Conservation (phyloP, 495 filamentous ascomycete species). For the Tuber aestivum region DNA sequence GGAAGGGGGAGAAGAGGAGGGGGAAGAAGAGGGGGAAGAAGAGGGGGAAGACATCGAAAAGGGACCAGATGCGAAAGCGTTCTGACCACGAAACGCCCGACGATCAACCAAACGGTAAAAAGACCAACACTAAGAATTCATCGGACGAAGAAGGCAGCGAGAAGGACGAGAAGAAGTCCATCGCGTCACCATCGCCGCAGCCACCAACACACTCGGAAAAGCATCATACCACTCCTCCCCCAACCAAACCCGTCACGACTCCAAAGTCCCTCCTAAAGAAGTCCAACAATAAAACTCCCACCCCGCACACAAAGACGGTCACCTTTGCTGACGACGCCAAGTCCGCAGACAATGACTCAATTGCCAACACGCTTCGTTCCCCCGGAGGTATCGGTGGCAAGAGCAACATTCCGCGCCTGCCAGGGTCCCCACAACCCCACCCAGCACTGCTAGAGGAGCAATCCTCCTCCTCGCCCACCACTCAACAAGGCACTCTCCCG, state of each 20-base stretch:
- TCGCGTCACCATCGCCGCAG: neutral
- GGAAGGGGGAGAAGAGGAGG: slow-evolving; percentile 3
- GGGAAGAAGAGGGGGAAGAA: neutral
- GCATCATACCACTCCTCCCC: neutral
- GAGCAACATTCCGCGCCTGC: neutral
- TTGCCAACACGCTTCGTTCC: slow-evolving; percentile 16
- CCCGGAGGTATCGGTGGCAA: neutral
- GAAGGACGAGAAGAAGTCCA: slow-evolving; percentile 2
- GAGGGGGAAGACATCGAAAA: slow-evolving; percentile 7
- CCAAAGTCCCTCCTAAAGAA: slow-evolving; percentile 12
- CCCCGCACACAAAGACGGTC: slow-evolving; percentile 34
- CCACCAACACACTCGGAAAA: neutral
- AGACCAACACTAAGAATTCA: neutral
- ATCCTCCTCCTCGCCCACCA: slow-evolving; percentile 31
- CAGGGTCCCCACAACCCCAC: neutral
- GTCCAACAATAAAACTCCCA: neutral
- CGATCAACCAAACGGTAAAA: neutral
- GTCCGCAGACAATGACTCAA: slow-evolving; percentile 24
- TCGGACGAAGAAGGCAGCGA: neutral
- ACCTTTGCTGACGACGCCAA: slow-evolving; percentile 38
- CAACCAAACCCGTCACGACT: slow-evolving; percentile 4
- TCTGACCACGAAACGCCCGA: neutral
- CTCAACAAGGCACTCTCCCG: slow-evolving; percentile 11
- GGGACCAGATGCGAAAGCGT: neutral
- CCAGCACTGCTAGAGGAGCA: slow-evolving; percentile 27